phyloP scores from a whole-genome alignment of 441 rosid species.

The Jatropha multifida region DNA sequence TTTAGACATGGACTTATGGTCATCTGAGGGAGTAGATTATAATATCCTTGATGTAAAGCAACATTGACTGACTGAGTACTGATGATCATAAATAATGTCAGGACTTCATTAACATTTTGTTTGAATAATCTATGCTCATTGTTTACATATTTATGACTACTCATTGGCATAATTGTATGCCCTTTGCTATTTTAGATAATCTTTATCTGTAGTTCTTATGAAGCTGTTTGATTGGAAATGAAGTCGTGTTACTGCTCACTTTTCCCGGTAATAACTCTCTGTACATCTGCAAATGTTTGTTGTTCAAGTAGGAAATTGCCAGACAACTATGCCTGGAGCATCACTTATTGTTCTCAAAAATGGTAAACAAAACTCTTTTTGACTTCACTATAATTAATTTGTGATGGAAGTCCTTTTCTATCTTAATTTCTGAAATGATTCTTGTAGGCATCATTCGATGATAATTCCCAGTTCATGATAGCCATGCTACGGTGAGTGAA shows the following conservation, averaged over 20 bases:
- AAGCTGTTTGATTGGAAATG: conserved; percentile 1
- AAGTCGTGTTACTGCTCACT: neutral
- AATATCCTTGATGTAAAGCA: neutral
- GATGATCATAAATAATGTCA: neutral
- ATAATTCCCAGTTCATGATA: conserved; percentile 80
- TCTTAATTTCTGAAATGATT: conserved; percentile 23
- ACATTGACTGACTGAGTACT: neutral
- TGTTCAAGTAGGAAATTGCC: conserved; percentile 70
- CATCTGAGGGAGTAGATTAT: neutral
- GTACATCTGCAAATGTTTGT: conserved; percentile 15
- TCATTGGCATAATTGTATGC: neutral
- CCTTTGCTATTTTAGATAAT: conserved; percentile 1
- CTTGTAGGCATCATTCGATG: conserved; percentile 88
- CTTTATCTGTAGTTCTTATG: neutral
- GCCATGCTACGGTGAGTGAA: conserved; percentile 72
- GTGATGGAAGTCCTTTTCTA: conserved; percentile 10
- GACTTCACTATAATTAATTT: conserved; percentile 16
- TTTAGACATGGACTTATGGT: neutral
- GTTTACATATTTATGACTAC: neutral
- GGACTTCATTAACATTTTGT: neutral
- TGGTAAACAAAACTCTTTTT: conserved; percentile 43
- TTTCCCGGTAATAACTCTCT: neutral
- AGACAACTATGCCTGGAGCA: conserved; percentile 84
- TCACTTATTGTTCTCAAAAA: conserved; percentile 77
- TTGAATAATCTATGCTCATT: neutral